Conservation (phyloP, 331 rosid genomes). For the Rhamnella rubrinervis region DNA sequence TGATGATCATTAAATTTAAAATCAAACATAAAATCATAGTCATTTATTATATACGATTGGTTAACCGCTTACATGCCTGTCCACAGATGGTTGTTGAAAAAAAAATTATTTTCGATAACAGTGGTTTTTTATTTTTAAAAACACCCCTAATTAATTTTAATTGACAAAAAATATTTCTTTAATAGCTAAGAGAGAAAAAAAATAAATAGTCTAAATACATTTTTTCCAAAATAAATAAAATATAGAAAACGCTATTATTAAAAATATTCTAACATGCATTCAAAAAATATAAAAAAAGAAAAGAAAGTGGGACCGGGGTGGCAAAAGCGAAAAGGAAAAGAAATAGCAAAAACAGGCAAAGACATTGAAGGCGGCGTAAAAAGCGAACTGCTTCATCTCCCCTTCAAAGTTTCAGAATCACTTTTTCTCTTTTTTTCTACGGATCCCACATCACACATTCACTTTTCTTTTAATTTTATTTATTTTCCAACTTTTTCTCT, state of each 20-base stretch:
- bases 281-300: background rate
- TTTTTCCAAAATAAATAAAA: no score
- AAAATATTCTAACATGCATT: background rate
- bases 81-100: no score
- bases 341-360: background rate
- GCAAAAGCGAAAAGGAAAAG: background rate
- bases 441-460: slow-evolving; percentile 20
- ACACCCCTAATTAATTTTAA: no score
- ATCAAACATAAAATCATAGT: no score
- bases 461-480: background rate
- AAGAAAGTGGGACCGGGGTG: background rate
- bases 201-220: no score
- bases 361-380: slow-evolving; percentile 56
- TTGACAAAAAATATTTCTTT: no score
- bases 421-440: slow-evolving; percentile 15
- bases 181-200: no score
- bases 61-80: no score
- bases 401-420: slow-evolving; percentile 22
- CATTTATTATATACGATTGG: no score
- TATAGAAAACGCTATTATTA: background rate
- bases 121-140: no score
- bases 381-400: slow-evolving; percentile 19
- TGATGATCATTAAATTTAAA: no score
- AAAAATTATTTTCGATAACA: no score
- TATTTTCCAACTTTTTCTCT: background rate